Conservation (phyloP, 2,329 filamentous ascomycete genomes). For the Colletotrichum zoysiae region DNA sequence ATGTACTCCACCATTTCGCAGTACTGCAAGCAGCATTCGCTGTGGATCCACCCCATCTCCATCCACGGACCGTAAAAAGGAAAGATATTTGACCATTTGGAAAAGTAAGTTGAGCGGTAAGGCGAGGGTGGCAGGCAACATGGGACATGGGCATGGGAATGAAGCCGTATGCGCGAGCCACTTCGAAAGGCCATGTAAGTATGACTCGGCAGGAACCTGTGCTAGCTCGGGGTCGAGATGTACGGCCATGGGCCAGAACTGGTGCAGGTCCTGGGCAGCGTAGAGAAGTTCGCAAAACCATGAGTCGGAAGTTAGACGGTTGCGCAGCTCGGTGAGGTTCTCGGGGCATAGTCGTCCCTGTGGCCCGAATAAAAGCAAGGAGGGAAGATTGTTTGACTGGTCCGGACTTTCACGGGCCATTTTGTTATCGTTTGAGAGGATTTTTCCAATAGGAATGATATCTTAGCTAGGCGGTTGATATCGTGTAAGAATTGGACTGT, state of each 20-base stretch:
- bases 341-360: not conserved
- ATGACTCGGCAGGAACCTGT: not conserved
- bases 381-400: not conserved
- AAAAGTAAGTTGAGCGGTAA: constrained; percentile 19
- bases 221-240: not conserved
- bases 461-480: not conserved
- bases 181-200: not conserved
- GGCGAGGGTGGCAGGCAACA: not conserved
- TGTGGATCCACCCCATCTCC: not conserved
- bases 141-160: not conserved
- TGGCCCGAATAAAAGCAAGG: constrained; percentile 19
- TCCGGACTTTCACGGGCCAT: not conserved
- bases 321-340: not conserved
- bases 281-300: not conserved
- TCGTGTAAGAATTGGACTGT: rapidly evolving
- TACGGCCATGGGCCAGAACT: not conserved
- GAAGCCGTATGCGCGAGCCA: constrained; percentile 3
- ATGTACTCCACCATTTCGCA: not conserved
- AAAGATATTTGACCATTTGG: constrained; percentile 18
- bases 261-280: not conserved
- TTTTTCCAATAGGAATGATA: not conserved
- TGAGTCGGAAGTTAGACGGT: not conserved
- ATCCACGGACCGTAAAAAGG: not conserved
- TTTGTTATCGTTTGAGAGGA: not conserved
- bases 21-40: not conserved